Conservation (phyloP, 139 green algal genomes). For the Micromonas commoda region DNA sequence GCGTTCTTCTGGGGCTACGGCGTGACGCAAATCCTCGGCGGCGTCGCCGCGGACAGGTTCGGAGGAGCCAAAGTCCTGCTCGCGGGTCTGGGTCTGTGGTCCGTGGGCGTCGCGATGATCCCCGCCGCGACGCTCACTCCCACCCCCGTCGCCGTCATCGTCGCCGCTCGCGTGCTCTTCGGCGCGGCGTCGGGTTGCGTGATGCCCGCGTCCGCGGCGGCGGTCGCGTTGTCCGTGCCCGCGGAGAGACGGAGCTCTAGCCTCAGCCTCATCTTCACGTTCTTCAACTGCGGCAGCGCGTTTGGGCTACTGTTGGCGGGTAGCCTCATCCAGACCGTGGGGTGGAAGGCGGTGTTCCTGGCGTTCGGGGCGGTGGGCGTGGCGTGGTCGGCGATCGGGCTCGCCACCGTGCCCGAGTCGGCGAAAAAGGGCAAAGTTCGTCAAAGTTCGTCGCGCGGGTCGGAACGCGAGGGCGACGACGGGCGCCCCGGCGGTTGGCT, state of each 20-base stretch:
- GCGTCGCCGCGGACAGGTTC: neutral
- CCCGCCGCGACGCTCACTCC: neutral
- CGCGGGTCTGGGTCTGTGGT: conserved; percentile 11
- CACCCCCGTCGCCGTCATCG: neutral
- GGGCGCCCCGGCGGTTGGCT: neutral
- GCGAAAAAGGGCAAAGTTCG: neutral
- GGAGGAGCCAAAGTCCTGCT: neutral
- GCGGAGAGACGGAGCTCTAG: neutral
- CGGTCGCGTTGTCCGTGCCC: neutral
- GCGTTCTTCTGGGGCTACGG: conserved; percentile 20
- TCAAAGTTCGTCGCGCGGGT: neutral
- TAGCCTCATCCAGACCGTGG: neutral
- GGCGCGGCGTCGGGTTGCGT: neutral
- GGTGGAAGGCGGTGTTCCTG: conserved; percentile 4
- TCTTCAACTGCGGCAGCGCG: conserved; percentile 19
- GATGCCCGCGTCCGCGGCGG: neutral
- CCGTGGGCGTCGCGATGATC: neutral
- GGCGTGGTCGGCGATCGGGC: neutral
- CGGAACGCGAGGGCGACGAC: neutral
- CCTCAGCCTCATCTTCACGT: neutral
- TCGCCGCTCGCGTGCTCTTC: conserved; percentile 1
- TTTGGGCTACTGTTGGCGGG: conserved; percentile 1
- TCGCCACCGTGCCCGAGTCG: neutral
- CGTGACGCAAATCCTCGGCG: neutral
- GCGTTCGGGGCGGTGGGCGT: neutral